These are phyloP conservation scores for Aleurites moluccanus DNA, from an alignment of 441 rosid species.

Conservation along the genomic window DNA sequence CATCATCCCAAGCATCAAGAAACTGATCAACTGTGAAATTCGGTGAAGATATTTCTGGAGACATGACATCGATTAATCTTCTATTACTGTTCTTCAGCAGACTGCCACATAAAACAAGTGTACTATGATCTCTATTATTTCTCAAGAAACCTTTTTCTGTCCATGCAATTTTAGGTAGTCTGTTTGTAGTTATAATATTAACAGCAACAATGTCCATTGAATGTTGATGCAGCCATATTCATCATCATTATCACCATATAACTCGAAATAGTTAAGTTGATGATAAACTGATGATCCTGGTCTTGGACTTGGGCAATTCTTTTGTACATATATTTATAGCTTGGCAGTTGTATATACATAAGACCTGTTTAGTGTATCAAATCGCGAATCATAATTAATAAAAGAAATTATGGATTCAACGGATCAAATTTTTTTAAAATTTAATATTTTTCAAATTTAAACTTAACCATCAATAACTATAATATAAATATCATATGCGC, in stretches of 20 bases:
- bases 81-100: neutral
- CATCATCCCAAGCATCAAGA: constrained; percentile 42
- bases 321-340: no score
- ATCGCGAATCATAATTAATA: no score
- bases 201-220: constrained; percentile 12
- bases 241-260: neutral
- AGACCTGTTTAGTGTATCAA: no score
- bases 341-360: no score
- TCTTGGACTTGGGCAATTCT: no score
- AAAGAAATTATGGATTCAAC: no score
- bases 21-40: constrained; percentile 21
- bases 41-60: constrained; percentile 4
- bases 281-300: neutral
- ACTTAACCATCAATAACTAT: no score
- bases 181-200: neutral
- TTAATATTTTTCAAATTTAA: no score
- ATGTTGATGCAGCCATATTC: constrained; percentile 17
- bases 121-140: no score
- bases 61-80: neutral
- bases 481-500: no score
- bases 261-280: neutral
- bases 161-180: neutral
- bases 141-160: neutral
- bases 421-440: no score
- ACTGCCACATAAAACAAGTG: no score